Base-by-base conservation (phyloP, 1,284 basidiomycete genomes). In the Singerocomus inundabilis region DNA sequence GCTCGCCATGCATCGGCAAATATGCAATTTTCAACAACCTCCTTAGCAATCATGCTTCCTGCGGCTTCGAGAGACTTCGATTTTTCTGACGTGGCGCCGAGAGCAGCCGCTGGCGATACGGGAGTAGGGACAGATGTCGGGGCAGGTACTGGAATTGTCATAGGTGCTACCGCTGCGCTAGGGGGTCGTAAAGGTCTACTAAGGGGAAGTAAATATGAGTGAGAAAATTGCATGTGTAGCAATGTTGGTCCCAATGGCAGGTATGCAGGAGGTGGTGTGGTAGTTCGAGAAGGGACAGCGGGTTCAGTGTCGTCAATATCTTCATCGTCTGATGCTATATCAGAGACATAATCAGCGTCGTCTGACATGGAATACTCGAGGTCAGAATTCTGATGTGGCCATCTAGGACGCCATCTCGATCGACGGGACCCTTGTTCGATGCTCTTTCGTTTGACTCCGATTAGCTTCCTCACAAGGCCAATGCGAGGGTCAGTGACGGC, bases 41-140 rank as follows among this genome's bases (percentile, higher is more conserved):
- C 88, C 30, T 66, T 70, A 5, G 81, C 81, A 25, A 90, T 66
- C 34, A 77, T 75, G 46, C 73, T 73, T 3, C 80, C 84, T 1
- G 80, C 79, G 0, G 79, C 78, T 62, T 88, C 85, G n/a, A 88
- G 69, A 0, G 77, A 78, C 61, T 80, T 83, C 6, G 76, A 76
- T 57, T 80, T 80, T 61, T 88, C 84, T 1, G 76, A 77, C 2
- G 79, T 71, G 3, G 76, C 76, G 6, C 82, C 83, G 16, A 85
- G 64, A 0, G 75, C 72, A 2, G 85, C 84, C 6, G 84, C 86
- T 25, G 87, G 87, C 0, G 87, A 90, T 4, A 89, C 85, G 1
- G 87, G 87, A 0, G 87, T 90, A 3, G 85, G 87, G 0, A 84
- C 86, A 12, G 82, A 85, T 8, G 76, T 71, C 0, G 74, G 74